Conservation (phyloP, 2,329 filamentous ascomycete species). For the Fusarium caatingaense region DNA sequence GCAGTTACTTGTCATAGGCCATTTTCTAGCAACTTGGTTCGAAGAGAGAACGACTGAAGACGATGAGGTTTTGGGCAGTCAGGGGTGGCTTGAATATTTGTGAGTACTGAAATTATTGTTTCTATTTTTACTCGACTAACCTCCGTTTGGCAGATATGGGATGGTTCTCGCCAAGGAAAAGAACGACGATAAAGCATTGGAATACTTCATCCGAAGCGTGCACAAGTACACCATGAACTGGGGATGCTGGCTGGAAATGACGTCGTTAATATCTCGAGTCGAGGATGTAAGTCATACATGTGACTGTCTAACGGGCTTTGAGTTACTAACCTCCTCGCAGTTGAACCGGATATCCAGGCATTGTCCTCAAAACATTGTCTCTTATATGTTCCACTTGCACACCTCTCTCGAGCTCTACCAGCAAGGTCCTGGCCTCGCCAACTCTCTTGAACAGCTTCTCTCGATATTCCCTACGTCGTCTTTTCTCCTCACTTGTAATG, state of each 20-base stretch:
- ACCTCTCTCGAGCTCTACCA: constrained; percentile 93
- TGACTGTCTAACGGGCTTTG: constrained; percentile 38
- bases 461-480: constrained; percentile 87
- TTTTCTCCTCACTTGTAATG: constrained; percentile 90
- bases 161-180: constrained; percentile 91
- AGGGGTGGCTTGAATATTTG: constrained; percentile 94
- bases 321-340: constrained; percentile 55
- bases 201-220: constrained; percentile 88
- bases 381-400: constrained; percentile 92
- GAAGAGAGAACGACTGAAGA: constrained; percentile 69
- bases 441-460: constrained; percentile 80
- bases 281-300: constrained; percentile 75
- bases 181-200: constrained; percentile 85
- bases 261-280: constrained; percentile 78
- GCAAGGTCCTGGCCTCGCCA: constrained; percentile 78
- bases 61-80: constrained; percentile 70
- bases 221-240: constrained; percentile 95
- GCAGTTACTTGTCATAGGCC: constrained; percentile 80
- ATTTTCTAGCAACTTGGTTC: constrained; percentile 85
- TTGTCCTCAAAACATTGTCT: constrained; percentile 90
- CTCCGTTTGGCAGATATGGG: constrained; percentile 70
- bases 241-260: constrained; percentile 96
- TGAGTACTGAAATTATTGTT: constrained; percentile 50
- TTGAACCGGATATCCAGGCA: constrained; percentile 76
- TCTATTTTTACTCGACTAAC: constrained; percentile 3